Base-by-base conservation (phyloP, 2,329 filamentous ascomycete species). In the Stachybotrys elegans region DNA sequence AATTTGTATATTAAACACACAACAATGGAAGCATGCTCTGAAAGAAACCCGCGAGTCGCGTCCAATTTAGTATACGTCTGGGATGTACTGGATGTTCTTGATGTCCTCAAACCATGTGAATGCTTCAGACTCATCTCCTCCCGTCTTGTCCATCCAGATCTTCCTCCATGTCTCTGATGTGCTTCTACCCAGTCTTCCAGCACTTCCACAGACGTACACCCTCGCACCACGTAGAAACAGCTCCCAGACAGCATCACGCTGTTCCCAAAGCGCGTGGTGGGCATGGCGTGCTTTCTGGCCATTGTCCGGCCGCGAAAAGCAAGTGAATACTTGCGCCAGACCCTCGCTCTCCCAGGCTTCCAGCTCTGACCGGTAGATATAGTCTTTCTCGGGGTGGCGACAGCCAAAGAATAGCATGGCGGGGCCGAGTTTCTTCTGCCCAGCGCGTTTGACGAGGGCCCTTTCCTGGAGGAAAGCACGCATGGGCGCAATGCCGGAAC, bases 361-460 rank as follows among this genome's bases (percentile, higher is more conserved):
- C 7, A 54, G 35, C 44, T 56, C 72, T 0, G 71, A 67, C 0
- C 67, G 58, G 59, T 84, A 83, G 0, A 84, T 52, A 20, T 74
- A 66, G 51, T 84, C 80, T 19, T 63, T 60, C 0, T 65, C 65
- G 3, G 70, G 68, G 6, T 62, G 53, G 22, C 74, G 72, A 55
- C 78, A 83, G n/a, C 80, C 81, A 48, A 76, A 69, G 61, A 82
- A 81, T 1, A 84, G 38, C 32, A 55, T 12, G 20, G 45, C 47
- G 4, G 23, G 27, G 2, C 47, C 48, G 13, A 51, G 23, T 8
- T 22, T 17, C 29, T 38, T 22, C 17, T 32, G 14, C 14, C 29
- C 29, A n/a, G 29, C 16, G 32, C 36, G 21, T 34, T 35, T 13
- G 41, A 40, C 5, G 11, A 14, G 8, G 22, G 20, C 38, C 5